phyloP scores from a whole-genome alignment of 805 yeast species.

The Teunomyces pallodes region DNA sequence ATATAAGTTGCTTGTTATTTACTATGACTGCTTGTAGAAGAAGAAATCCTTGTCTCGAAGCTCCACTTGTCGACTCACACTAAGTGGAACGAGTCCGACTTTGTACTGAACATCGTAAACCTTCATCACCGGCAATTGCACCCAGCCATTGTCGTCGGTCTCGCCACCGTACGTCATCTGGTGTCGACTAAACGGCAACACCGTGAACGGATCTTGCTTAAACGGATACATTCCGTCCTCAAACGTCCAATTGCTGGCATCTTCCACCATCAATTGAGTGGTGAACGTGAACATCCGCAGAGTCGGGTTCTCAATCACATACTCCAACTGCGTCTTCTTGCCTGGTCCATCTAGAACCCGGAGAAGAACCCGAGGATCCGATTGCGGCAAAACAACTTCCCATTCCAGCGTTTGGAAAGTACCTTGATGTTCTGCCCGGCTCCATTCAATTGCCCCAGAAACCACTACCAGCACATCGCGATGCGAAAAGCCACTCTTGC shows the following conservation, averaged over 20 bases:
- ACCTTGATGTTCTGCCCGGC: slow-evolving; percentile 24
- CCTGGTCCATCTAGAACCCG: slow-evolving; percentile 17
- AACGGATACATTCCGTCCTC: slow-evolving; percentile 26
- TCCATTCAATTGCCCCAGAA: slow-evolving; percentile 30
- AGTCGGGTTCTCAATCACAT: slow-evolving; percentile 73
- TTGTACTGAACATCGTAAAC: slow-evolving; percentile 70
- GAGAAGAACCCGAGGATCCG: slow-evolving; percentile 68
- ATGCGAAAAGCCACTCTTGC: slow-evolving; percentile 38
- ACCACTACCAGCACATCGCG: slow-evolving; percentile 31
- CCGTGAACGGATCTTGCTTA: slow-evolving; percentile 40
- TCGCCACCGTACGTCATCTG: slow-evolving; percentile 31
- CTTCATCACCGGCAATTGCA: slow-evolving; percentile 57
- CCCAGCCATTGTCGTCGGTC: slow-evolving; percentile 8
- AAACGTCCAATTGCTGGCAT: slow-evolving; percentile 23
- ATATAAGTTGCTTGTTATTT: neutral
- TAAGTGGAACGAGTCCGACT: slow-evolving; percentile 51
- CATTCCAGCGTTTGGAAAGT: slow-evolving; percentile 37
- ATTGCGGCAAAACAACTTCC: slow-evolving; percentile 56
- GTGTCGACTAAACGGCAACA: slow-evolving; percentile 62
- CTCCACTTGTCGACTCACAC: slow-evolving; percentile 19
- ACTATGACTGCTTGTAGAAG: slow-evolving; percentile 9
- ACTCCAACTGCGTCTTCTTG: slow-evolving; percentile 33
- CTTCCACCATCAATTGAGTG: slow-evolving; percentile 37
- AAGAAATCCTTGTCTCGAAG: slow-evolving; percentile 15
- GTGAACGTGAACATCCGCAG: slow-evolving; percentile 64